Evolutionary conservation across 768 basidiomycete species (phyloP).

Genomic region (Lactarius sp.): DNA sequence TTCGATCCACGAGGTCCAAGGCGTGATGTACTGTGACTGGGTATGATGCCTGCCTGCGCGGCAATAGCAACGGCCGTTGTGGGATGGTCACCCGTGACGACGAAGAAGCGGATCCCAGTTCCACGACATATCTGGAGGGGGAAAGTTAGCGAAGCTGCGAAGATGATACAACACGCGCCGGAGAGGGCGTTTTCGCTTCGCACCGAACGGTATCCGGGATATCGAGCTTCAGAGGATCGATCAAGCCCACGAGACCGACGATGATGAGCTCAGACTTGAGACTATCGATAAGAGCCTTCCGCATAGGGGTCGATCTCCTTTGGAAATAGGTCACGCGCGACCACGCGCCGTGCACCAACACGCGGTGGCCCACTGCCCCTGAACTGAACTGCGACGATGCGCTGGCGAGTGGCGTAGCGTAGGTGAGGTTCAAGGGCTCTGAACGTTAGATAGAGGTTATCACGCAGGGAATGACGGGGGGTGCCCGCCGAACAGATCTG

Average conservation of each 20-base stretch:
- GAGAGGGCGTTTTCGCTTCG: neutral
- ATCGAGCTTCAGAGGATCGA: constrained; percentile 55
- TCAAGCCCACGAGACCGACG: constrained; percentile 54
- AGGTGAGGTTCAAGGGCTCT: too few species aligned
- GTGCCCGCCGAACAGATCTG: too few species aligned
- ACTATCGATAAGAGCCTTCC: constrained; percentile 37
- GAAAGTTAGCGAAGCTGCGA: neutral
- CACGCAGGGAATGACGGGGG: too few species aligned
- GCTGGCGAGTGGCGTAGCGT: too few species aligned
- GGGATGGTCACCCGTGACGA: constrained; percentile 59
- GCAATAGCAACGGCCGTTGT: constrained; percentile 61
- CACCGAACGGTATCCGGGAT: constrained; percentile 43
- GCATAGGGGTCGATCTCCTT: constrained; percentile 30
- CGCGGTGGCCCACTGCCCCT: constrained; percentile 53
- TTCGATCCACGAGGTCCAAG: constrained; percentile 36
- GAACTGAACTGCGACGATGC: too few species aligned
- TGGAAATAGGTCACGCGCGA: constrained; percentile 34
- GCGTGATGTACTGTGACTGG: constrained; percentile 35
- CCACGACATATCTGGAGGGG: constrained; percentile 38
- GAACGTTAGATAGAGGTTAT: too few species aligned
- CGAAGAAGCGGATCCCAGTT: constrained; percentile 58
- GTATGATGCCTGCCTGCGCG: constrained; percentile 54
- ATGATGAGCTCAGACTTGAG: constrained; percentile 45
- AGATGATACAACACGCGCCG: neutral
- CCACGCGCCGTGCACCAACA: constrained; percentile 50